phyloP scores from a whole-genome alignment of 2,329 filamentous ascomycete species.

The Elsinoe perseae region DNA sequence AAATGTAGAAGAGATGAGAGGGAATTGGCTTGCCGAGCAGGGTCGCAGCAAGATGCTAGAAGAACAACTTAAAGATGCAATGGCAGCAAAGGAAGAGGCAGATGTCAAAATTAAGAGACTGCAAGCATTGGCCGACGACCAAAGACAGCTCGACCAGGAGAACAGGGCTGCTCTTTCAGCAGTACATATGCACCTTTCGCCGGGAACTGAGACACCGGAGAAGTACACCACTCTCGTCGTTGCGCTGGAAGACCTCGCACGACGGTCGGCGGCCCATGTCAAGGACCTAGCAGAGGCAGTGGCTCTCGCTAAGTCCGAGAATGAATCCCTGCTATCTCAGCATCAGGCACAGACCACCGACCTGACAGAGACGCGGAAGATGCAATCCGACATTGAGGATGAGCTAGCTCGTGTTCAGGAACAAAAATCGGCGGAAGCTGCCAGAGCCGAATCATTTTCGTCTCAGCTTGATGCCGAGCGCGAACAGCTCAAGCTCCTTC shows the following conservation, averaged over 20 bases:
- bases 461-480: conserved; percentile 58
- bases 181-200: conserved; percentile 35
- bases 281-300: conserved; percentile 41
- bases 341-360: conserved; percentile 35
- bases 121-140: conserved; percentile 49
- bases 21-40: conserved; percentile 39
- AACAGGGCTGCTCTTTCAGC: conserved; percentile 27
- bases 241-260: conserved; percentile 39
- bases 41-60: conserved; percentile 57
- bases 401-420: conserved; percentile 34
- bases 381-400: conserved; percentile 32
- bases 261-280: conserved; percentile 36
- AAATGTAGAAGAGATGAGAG: conserved; percentile 27
- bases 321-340: conserved; percentile 34
- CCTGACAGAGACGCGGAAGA: conserved; percentile 24
- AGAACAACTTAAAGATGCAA: conserved; percentile 35
- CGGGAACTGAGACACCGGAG: conserved; percentile 29
- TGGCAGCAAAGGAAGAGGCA: conserved; percentile 25
- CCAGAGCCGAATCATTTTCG: conserved; percentile 40
- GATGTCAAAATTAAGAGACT: conserved; percentile 41
- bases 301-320: conserved; percentile 41
- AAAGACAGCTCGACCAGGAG: conserved; percentile 40
- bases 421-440: conserved; percentile 41
- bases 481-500: conserved; percentile 59
- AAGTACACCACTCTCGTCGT: conserved; percentile 33